Conservation (phyloP, 805 yeast species). For the Wickerhamiella qilinensis region DNA sequence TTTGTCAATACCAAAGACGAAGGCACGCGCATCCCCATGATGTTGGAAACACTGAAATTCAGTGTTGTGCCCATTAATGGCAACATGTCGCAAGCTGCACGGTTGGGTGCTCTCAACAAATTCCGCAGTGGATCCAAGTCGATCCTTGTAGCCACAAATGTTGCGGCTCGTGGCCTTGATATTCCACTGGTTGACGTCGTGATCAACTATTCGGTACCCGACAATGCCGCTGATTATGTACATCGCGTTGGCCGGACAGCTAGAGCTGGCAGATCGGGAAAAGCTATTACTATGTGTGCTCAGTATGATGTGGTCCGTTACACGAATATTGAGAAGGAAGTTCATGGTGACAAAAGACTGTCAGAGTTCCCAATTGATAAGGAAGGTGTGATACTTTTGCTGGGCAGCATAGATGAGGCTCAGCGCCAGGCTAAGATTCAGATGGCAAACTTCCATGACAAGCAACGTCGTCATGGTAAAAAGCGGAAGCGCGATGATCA, state of each 20-base stretch:
- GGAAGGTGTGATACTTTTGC: constrained; percentile 58
- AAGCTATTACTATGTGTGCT: constrained; percentile 73
- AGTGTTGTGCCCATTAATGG: constrained; percentile 90
- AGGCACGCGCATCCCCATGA: constrained; percentile 74
- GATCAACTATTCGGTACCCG: constrained; percentile 85
- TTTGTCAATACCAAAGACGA: constrained; percentile 93
- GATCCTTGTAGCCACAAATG: constrained; percentile 81
- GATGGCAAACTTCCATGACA: constrained; percentile 50
- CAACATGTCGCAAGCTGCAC: constrained; percentile 78
- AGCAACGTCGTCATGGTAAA: constrained; percentile 25
- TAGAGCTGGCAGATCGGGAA: constrained; percentile 90
- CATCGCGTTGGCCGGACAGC: constrained; percentile 97
- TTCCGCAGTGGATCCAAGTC: constrained; percentile 38
- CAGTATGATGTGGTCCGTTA: constrained; percentile 88
- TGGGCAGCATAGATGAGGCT: constrained; percentile 82
- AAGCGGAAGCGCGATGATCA: constrained; percentile 29
- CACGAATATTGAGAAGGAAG: constrained; percentile 73
- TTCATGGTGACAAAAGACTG: constrained; percentile 49
- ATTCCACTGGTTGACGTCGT: constrained; percentile 90
- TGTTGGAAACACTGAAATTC: constrained; percentile 69
- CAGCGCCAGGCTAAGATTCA: constrained; percentile 74
- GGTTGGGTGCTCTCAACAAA: constrained; percentile 53
- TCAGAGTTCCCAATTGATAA: constrained; percentile 71
- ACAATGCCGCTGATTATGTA: constrained; percentile 78
- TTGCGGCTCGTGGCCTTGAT: constrained; percentile 96